Conservation (phyloP, 2,329 filamentous ascomycete genomes). For the Xylaria sp. region DNA sequence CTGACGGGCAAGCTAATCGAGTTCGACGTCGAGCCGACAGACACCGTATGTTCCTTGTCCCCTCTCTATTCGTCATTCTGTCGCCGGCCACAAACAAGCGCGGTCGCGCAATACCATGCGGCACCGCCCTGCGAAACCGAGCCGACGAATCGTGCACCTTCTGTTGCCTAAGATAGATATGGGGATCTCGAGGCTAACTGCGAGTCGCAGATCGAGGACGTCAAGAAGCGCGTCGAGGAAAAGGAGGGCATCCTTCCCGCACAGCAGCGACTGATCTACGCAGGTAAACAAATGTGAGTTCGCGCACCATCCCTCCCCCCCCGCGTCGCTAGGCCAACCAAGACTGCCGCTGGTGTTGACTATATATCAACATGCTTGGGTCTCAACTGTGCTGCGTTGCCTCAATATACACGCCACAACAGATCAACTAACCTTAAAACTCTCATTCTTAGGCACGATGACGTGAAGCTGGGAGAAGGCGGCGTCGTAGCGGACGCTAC, state of each 20-base stretch:
- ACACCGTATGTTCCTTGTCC: constrained; percentile 72
- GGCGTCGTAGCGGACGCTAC: constrained; percentile 91
- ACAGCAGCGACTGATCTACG: constrained; percentile 95
- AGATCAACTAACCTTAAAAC: constrained; percentile 12
- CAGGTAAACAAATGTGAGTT: constrained; percentile 94
- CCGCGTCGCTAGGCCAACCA: background rate
- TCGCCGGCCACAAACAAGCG: background rate
- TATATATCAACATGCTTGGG: background rate
- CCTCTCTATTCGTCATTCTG: background rate
- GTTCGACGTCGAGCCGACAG: constrained; percentile 93
- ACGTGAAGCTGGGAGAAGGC: constrained; percentile 93
- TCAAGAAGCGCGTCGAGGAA: constrained; percentile 99
- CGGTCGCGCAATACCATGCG: background rate
- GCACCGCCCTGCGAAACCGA: background rate
- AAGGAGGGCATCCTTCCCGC: constrained; percentile 98
- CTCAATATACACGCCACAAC: background rate
- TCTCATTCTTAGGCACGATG: constrained; percentile 78
- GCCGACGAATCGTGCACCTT: background rate
- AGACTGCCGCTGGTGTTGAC: background rate
- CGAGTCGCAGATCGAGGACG: constrained; percentile 79
- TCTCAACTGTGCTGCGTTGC: background rate
- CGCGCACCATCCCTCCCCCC: background rate
- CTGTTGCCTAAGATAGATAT: background rate
- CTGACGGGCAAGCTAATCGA: constrained; percentile 99
- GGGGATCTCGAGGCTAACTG: constrained; percentile 13